Evolutionary conservation across 2,329 filamentous ascomycete genomes (phyloP).

Genomic region (Ophiostoma fasciatum): DNA sequence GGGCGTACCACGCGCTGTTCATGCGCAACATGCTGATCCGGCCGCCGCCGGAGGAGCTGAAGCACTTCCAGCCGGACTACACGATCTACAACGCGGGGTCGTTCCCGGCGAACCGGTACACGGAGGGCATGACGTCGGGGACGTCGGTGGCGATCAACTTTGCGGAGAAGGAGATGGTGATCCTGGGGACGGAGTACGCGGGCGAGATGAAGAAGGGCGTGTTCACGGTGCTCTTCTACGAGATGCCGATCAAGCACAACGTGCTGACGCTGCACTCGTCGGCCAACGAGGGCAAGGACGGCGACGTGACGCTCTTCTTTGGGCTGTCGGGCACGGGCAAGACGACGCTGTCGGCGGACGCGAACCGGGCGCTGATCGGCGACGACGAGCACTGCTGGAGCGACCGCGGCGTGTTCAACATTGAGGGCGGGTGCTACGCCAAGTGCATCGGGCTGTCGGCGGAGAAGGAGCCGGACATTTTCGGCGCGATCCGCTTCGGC

Average conservation of each 20-base stretch:
- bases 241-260: constrained; percentile 99
- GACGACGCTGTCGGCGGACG: constrained; percentile 94
- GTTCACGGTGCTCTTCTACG: constrained; percentile 99
- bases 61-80: constrained; percentile 98
- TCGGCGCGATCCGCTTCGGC: constrained; percentile 86
- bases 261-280: constrained; percentile 97
- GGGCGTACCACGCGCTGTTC: constrained; percentile 98
- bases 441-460: constrained; percentile 95
- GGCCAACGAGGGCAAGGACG: constrained; percentile 86
- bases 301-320: constrained; percentile 98
- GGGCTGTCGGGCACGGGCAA: constrained; percentile 97
- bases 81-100: constrained; percentile 98
- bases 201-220: constrained; percentile 97
- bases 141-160: constrained; percentile 99
- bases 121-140: constrained; percentile 94
- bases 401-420: constrained; percentile 95
- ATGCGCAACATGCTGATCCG: constrained; percentile 99
- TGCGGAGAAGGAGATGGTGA: constrained; percentile 99
- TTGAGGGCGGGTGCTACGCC: constrained; percentile 97
- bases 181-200: constrained; percentile 96
- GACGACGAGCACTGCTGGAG: constrained; percentile 99
- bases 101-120: constrained; percentile 97
- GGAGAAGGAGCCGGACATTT: constrained; percentile 99
- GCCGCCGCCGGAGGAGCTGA: constrained; percentile 76
- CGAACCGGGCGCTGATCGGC: constrained; percentile 89